phyloP scores from a whole-genome alignment of 1,284 basidiomycete species.

The Cryptococcus sp. region DNA sequence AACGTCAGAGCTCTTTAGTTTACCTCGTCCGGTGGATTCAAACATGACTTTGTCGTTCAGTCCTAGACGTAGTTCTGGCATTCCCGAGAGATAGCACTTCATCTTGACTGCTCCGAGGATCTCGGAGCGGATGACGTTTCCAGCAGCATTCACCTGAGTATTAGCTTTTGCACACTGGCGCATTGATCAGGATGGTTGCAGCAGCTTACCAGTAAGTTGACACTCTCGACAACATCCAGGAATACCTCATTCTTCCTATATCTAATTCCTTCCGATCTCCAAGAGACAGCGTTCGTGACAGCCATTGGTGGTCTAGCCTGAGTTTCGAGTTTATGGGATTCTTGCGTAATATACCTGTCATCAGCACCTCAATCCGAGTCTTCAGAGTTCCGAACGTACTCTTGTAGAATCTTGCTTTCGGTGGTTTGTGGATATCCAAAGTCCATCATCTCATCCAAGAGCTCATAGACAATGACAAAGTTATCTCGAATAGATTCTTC shows the following conservation, averaged over 20 bases:
- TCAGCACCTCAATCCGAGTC: neutral
- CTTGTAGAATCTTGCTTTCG: constrained; percentile 97
- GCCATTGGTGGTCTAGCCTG: constrained; percentile 94
- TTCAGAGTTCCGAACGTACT: constrained; percentile 57
- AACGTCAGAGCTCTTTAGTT: neutral
- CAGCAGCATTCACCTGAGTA: constrained; percentile 86
- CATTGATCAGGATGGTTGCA: neutral
- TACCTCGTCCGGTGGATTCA: constrained; percentile 78
- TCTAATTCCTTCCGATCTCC: constrained; percentile 95
- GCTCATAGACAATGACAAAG: constrained; percentile 95
- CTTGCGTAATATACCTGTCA: constrained; percentile 92
- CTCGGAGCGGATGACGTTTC: constrained; percentile 95
- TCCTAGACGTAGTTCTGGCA: constrained; percentile 94
- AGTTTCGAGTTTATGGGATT: constrained; percentile 97
- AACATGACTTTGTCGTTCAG: constrained; percentile 99
- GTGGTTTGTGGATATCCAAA: constrained; percentile 99
- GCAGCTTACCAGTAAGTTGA: constrained; percentile 81
- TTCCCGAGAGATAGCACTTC: constrained; percentile 98
- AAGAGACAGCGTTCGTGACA: constrained; percentile 97
- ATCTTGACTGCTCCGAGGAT: constrained; percentile 98
- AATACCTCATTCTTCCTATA: constrained; percentile 99
- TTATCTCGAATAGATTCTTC: constrained; percentile 99
- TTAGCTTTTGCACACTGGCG: neutral
- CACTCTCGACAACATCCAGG: constrained; percentile 95
- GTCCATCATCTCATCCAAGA: constrained; percentile 99